These are phyloP conservation scores for Cladobotryum protrusum DNA, from an alignment of 2,329 filamentous ascomycete species.

Conservation along the genomic window DNA sequence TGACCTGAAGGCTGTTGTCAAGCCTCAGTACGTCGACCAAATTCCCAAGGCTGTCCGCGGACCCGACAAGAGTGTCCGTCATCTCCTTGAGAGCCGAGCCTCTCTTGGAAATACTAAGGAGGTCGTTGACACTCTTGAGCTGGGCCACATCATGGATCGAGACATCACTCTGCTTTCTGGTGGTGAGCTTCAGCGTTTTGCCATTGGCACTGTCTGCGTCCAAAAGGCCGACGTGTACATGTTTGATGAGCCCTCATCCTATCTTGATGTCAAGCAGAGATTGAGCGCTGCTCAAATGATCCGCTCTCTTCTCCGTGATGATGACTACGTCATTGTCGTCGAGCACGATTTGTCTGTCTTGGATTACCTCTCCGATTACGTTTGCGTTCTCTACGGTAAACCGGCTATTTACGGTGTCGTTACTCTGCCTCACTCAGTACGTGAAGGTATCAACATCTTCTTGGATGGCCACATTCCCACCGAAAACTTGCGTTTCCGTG, in stretches of 20 bases:
- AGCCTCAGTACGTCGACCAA: conserved; percentile 98
- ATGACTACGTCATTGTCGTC: conserved; percentile 97
- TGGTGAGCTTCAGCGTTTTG: conserved; percentile 97
- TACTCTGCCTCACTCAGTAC: conserved; percentile 88
- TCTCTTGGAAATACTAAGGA: conserved; percentile 75
- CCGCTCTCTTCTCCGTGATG: conserved; percentile 76
- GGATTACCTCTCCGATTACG: conserved; percentile 97
- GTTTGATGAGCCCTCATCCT: conserved; percentile 99
- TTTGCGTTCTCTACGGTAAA: conserved; percentile 93
- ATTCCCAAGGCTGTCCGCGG: conserved; percentile 88
- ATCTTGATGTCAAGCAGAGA: conserved; percentile 99
- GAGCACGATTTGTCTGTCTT: conserved; percentile 98
- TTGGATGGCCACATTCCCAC: conserved; percentile 96
- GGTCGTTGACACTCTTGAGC: conserved; percentile 77
- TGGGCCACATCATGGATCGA: conserved; percentile 84
- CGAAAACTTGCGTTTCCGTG: conserved; percentile 96
- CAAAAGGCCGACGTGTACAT: conserved; percentile 98
- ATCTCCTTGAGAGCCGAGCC: conserved; percentile 68
- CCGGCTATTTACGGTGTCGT: conserved; percentile 97
- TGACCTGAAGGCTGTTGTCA: conserved; percentile 94
- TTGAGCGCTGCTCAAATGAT: conserved; percentile 87
- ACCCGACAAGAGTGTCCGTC: conserved; percentile 70
- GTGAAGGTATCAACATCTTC: conserved; percentile 99
- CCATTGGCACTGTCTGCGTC: conserved; percentile 91
- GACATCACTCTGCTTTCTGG: conserved; percentile 87